A percentile compares a stretch with the other conserved stretches of the same genome.
phyloP scores from a whole-genome alignment of 257 asterid genomes.

The Solanum neorickii region DNA sequence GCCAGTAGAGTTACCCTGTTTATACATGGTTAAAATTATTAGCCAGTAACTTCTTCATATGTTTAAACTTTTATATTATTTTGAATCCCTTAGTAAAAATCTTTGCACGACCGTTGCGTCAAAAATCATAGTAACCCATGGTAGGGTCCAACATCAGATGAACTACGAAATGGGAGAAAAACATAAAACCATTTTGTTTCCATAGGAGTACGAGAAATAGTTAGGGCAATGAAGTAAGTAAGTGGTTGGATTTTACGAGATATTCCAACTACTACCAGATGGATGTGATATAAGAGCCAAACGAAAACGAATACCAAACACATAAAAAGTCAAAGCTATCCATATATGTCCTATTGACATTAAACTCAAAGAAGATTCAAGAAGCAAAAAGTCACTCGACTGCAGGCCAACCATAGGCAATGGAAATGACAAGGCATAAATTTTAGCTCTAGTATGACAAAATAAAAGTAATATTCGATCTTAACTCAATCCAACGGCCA shows the following conservation, averaged over 20 bases:
- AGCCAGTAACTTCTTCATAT: not conserved
- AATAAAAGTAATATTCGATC: no score
- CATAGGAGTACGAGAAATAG: not conserved
- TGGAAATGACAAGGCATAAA: no score
- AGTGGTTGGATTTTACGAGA: no score
- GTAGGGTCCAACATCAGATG: not conserved
- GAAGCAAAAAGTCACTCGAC: no score
- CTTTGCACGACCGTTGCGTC: not conserved
- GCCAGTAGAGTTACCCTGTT: not conserved
- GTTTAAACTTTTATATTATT: not conserved
- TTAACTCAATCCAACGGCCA: not conserved
- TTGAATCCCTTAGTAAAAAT: not conserved
- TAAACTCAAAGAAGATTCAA: no score
- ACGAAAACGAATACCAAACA: not conserved
- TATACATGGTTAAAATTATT: not conserved
- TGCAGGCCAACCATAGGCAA: no score
- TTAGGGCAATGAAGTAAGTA: not conserved
- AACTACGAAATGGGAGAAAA: not conserved
- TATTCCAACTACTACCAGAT: not conserved
- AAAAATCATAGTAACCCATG: not conserved
- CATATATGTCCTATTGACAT: no score
- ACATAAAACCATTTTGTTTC: not conserved
- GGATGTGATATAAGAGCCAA: not conserved
- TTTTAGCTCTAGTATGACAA: no score
- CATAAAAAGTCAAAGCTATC: no score